Base-by-base conservation (phyloP, 495 filamentous ascomycete species). In the Penicillium desertorum region DNA sequence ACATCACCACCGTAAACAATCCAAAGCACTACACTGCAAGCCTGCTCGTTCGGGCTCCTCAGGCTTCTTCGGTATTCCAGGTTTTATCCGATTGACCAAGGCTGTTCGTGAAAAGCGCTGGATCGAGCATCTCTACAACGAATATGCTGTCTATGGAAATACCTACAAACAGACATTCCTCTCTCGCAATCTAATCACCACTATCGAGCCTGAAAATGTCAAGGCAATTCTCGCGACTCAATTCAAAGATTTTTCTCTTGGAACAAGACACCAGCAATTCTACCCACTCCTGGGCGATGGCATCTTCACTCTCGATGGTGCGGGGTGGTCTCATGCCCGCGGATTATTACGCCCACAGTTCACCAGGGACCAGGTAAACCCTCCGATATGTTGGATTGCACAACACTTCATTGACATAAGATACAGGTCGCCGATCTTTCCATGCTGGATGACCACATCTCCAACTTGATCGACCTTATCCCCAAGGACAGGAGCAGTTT, bases 221-320 rank as follows among this genome's bases (percentile, higher is more conserved):
- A 91, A 96, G 66, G 86, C 91, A 1, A 73, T 96, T 7, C 78
- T 96, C 3, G 89, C 91, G 0, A 87, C 85, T 0, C 87, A 95
- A 60, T 96, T 95, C 65, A 78, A 85, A 23, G 87, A 87, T 53
- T 90, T 84, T 59, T 70, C 71, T 25, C 58, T 86, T 4, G 82
- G 81, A 1, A 68, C 68, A 1, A 54, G 83, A 51, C 71, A 70
- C 36, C 52, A 65, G 29, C 70, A 75, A 41, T 80, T 86, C 41
- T 64, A 65, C 20, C 74, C 80, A 11, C 58, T 87, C 8, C 66
- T 88, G 0, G 86, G 85, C 1, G 67, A 76, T 57, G 80, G 83
- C 0, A 88, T 95, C 56, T 92, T 93, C 70, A 86, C 83, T 3
- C 74, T 81, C 4, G 89, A 93, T 71, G 90, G 89, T 0, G 66